Evolutionary conservation across 2,329 filamentous ascomycete genomes (phyloP), one percentile per base, ranked within the genome.

Genomic region (Nothopassalora personata): DNA sequence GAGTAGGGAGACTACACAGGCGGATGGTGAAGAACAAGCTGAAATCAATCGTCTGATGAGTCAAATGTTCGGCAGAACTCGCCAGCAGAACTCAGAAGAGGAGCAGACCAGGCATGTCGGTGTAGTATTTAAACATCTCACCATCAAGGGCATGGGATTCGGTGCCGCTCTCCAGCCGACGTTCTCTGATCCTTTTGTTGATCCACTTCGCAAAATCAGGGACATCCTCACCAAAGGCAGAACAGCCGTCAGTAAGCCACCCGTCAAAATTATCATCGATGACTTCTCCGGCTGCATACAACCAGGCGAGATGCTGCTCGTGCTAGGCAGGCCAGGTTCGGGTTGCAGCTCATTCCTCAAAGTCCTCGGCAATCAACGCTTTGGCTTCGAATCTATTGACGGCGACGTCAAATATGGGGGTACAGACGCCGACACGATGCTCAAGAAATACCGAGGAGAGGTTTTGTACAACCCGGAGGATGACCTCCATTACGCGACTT

Each of bases 401-500:
- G 52, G 52, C 19, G 52, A 54, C 9, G 52, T 54, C 9, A 13
- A n/a, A 4, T 54, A 54, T 31, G 52, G 52, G 19, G 52, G 52
- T n/a, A 54, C 52, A n/a, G 52, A 54, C 30, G 81, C 88, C 58
- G 76, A 88, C 68, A 83, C 90, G 70, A 92, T 94, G 88, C 84
- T 89, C 74, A 83, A 83, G 11, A 79, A 83, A 60, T 91, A 93
- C 75, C 86, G 88, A 19, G 90, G 90, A 64, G 90, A 94, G 74
- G 88, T 88, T 62, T 91, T 94, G 71, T 94, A 93, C 75, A 91
- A 88, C 0, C 88, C 89, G 59, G 90, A 93, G 72, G 86, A 89
- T 36, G 90, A 94, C 71, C 86, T 88, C 5, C 88, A 92, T 74
- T 91, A 91, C 69, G 87, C 89, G 13, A 83, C 86, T 75, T 75